These are phyloP conservation scores for Fraxinus paxiana DNA, from an alignment of 305 asterid genomes.

Conservation along the genomic window DNA sequence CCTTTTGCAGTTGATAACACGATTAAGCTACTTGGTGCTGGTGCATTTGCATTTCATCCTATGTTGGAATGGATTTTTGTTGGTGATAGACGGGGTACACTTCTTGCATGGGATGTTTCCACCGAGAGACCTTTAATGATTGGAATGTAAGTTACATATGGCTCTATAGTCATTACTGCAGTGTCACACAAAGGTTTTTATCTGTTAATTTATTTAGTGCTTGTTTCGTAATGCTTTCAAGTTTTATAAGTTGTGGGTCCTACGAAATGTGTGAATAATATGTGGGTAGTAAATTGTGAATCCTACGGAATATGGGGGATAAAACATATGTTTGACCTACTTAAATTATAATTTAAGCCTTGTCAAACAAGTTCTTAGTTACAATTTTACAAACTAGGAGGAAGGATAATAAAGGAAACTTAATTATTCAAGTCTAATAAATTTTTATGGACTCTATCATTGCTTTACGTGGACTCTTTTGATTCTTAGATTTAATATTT, in stretches of 20 bases:
- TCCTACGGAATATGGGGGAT: not conserved
- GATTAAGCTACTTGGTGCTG: slow-evolving; percentile 93
- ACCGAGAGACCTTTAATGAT: slow-evolving; percentile 98
- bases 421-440: not conserved
- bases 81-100: slow-evolving; percentile 98
- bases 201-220: not conserved
- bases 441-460: not conserved
- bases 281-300: not conserved
- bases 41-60: slow-evolving; percentile 97
- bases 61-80: slow-evolving; percentile 94
- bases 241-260: not conserved
- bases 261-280: not conserved
- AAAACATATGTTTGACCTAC: not conserved
- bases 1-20: slow-evolving; percentile 84
- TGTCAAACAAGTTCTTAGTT: not conserved
- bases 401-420: not conserved
- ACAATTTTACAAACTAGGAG: not conserved
- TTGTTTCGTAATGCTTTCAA: not conserved
- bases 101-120: slow-evolving; percentile 99
- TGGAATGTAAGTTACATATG: slow-evolving; percentile 74
- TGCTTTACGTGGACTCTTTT: not conserved
- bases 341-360: not conserved
- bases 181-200: not conserved
- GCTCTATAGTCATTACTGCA: not conserved
- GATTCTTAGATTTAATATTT: not conserved